Percentiles rank a stretch among this genome's conserved stretches.
Evolutionary conservation across 805 yeast species (phyloP).

Genomic region (Starmerella gropengiesseri): DNA sequence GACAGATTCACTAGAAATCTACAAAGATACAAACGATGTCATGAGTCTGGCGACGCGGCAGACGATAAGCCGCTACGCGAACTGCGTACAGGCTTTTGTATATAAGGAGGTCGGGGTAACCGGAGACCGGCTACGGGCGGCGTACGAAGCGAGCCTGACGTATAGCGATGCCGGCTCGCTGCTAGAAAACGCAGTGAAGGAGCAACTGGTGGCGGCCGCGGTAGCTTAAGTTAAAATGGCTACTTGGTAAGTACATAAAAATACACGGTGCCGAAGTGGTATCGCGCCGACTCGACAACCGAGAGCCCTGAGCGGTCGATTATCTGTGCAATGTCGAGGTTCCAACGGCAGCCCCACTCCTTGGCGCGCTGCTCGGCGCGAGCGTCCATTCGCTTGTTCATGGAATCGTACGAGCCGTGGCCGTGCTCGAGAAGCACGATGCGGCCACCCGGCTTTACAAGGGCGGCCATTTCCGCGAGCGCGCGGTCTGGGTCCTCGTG

Average conservation of each 20-base stretch:
- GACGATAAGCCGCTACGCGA: slow-evolving; percentile 74
- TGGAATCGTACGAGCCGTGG: slow-evolving; percentile 63
- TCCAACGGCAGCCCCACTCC: slow-evolving; percentile 98
- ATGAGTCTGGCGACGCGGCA: slow-evolving; percentile 52
- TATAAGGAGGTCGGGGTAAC: slow-evolving; percentile 77
- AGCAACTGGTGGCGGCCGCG: slow-evolving; percentile 26
- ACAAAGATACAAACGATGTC: slow-evolving; percentile 75
- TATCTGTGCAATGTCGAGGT: slow-evolving; percentile 80
- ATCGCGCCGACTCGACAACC: slow-evolving; percentile 65
- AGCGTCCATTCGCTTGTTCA: slow-evolving; percentile 70
- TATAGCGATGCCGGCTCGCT: slow-evolving; percentile 60
- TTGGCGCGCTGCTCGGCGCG: slow-evolving; percentile 74
- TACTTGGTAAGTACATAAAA: slow-evolving; percentile 25
- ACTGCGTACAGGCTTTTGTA: slow-evolving; percentile 74
- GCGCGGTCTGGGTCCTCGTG: slow-evolving; percentile 88
- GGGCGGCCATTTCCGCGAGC: slow-evolving; percentile 53
- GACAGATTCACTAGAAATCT: slow-evolving; percentile 82
- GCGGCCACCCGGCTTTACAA: slow-evolving; percentile 83
- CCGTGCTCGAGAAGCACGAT: slow-evolving; percentile 88
- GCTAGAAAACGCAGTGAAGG: slow-evolving; percentile 63
- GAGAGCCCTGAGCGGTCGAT: slow-evolving; percentile 76
- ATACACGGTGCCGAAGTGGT: slow-evolving; percentile 82
- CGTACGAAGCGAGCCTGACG: slow-evolving; percentile 82
- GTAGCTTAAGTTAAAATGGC: neutral
- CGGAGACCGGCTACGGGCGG: slow-evolving; percentile 64